Evolutionary conservation across 345 rosid species (phyloP), one percentile per base, ranked within the genome.

Genomic region (Sapria himalayana): DNA sequence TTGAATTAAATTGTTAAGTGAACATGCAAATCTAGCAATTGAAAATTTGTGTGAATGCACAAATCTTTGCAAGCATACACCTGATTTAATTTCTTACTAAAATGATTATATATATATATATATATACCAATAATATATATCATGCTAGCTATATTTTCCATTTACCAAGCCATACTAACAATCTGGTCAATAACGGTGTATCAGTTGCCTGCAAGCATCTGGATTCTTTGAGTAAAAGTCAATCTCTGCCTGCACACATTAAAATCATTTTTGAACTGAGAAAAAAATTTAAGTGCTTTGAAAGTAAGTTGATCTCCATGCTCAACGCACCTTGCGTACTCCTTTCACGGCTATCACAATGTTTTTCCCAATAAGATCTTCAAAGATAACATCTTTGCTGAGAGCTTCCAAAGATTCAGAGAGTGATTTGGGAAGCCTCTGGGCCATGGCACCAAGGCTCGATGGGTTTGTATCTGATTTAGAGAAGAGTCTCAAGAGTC

Each of bases 191-290:
- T 78, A 86, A 0, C 79, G 78, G 64, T 74, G 82, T 48, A 89
- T 79, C 55, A 89, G 75, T 51, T 72, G 76, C 73, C 67, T 89
- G 71, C 61, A 74, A 3, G 84, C 78, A 0, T 72, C 75, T 38
- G 62, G 56, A 14, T 76, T 60, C 62, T 69, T 47, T 3, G 68
- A 55, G 51, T 76, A 76, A 60, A 63, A 57, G 5, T 72, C 73
- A 2, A 74, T 58, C 64, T 89, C 93, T 15, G 73, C 59, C 92
- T 79, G 78, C 56, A 54, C 52, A 47, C 5, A 37, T 22, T 2
- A 6, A 32, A 33, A 8, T 45, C 47, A 19, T 18, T 24, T 45
- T 14, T 15, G 15, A 7, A 4, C 18, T n/a, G 22, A 39, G 15
- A 5, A 39, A 6, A 9, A 20, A 19, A 38, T 4, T 19, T 4